Conservation (phyloP, 495 filamentous ascomycete species). For the Talaromyces nanjingensis region DNA sequence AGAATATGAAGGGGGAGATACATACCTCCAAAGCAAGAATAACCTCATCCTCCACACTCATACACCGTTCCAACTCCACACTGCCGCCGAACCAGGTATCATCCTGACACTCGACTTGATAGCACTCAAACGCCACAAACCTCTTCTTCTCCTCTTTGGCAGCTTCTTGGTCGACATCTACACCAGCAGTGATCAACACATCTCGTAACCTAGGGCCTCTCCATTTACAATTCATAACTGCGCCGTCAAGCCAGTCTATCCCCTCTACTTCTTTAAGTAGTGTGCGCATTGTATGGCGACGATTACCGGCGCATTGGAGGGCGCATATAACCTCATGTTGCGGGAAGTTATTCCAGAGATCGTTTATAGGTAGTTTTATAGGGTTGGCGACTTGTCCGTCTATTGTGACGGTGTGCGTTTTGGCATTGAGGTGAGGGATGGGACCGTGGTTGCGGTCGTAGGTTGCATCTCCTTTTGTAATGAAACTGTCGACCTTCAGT, state of each 20-base stretch:
- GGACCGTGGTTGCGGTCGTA: constrained; percentile 50
- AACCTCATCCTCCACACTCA: constrained; percentile 39
- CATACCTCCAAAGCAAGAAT: constrained; percentile 48
- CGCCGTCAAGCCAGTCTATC: constrained; percentile 57
- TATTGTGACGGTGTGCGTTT: constrained; percentile 35
- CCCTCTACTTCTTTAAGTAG: constrained; percentile 53
- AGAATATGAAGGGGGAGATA: background rate
- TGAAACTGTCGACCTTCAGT: constrained; percentile 24
- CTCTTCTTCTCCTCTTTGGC: background rate
- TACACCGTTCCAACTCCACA: constrained; percentile 39
- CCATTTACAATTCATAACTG: constrained; percentile 58
- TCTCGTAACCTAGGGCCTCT: constrained; percentile 49
- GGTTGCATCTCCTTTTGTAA: constrained; percentile 26
- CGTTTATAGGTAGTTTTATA: constrained; percentile 24
- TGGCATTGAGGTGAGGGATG: constrained; percentile 36
- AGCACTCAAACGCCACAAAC: constrained; percentile 50
- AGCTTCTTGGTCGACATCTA: constrained; percentile 13
- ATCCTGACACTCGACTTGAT: constrained; percentile 41
- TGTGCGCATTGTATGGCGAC: constrained; percentile 59
- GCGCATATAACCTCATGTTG: constrained; percentile 50
- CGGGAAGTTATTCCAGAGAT: constrained; percentile 37
- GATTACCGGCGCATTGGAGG: constrained; percentile 58
- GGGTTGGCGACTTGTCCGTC: constrained; percentile 28
- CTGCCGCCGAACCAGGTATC: constrained; percentile 51
- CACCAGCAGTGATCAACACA: constrained; percentile 38